A percentile compares a stretch with the other conserved stretches of the same genome.
Conservation (phyloP, 495 filamentous ascomycete species). For the Lasiosphaeris hirsuta region DNA sequence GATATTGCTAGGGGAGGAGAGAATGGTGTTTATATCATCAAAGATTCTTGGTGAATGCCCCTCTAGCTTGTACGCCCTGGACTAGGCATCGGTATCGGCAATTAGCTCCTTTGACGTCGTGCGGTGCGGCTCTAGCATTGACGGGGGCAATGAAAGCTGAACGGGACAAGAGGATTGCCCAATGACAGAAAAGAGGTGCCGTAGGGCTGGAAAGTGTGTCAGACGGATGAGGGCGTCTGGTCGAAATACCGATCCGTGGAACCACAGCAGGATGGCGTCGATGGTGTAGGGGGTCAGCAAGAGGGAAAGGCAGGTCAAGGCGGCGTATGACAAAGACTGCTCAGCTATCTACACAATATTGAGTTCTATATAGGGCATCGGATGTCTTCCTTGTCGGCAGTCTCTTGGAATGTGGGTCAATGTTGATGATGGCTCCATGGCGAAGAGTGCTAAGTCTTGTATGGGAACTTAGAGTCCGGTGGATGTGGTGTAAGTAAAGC, state of each 20-base stretch:
- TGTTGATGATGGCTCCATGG: no score
- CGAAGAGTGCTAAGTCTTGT: no score
- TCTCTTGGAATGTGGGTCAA: no score
- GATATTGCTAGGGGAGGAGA: no score
- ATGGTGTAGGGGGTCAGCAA: neutral
- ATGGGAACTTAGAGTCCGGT: no score
- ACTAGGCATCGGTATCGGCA: neutral
- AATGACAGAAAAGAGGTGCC: neutral
- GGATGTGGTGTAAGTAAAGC: no score
- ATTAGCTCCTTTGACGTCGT: neutral
- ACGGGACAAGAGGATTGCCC: neutral
- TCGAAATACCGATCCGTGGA: neutral
- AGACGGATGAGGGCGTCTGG: neutral
- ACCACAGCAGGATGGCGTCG: neutral
- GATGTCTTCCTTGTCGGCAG: no score
- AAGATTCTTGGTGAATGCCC: no score
- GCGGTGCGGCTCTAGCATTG: neutral
- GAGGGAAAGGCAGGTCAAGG: neutral
- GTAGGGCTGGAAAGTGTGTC: constrained; percentile 1
- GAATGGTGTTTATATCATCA: no score
- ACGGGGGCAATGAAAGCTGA: neutral
- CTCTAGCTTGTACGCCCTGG: neutral
- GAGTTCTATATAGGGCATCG: no score
- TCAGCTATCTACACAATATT: no score
- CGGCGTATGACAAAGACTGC: no score